Percentiles rank a stretch among this genome's conserved stretches.
These are phyloP conservation scores for Ehretia macrophylla DNA, from an alignment of 257 asterid species.

Conservation along the genomic window DNA sequence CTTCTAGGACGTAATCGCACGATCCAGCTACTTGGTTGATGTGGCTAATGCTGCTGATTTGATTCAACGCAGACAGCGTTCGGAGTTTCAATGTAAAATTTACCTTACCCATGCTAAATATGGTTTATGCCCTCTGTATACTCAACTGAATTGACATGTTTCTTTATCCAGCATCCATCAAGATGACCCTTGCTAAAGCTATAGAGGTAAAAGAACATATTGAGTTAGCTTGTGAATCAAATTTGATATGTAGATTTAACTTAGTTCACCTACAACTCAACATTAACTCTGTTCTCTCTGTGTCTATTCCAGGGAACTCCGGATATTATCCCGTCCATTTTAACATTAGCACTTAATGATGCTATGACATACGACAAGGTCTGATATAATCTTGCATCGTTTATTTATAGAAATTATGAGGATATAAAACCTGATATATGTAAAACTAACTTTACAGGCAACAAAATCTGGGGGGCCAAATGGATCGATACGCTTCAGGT, in stretches of 20 bases:
- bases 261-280: background rate
- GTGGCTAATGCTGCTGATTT: slow-evolving; percentile 91
- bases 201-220: slow-evolving; percentile 49
- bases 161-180: slow-evolving; percentile 55
- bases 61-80: slow-evolving; percentile 82
- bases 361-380: slow-evolving; percentile 91
- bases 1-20: slow-evolving; percentile 65
- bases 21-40: slow-evolving; percentile 61
- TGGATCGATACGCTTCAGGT: slow-evolving; percentile 96
- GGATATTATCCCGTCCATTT: slow-evolving; percentile 63
- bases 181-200: slow-evolving; percentile 41
- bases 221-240: background rate
- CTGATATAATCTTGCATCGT: slow-evolving; percentile 25
- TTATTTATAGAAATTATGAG: slow-evolving; percentile 9
- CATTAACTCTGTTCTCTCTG: slow-evolving; percentile 8
- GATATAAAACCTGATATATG: slow-evolving; percentile 27
- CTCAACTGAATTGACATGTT: slow-evolving; percentile 8
- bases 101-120: background rate
- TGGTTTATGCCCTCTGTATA: slow-evolving; percentile 1
- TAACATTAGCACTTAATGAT: slow-evolving; percentile 86
- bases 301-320: slow-evolving; percentile 50
- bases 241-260: background rate
- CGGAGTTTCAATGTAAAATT: slow-evolving; percentile 77
- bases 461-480: slow-evolving; percentile 95
- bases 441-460: slow-evolving; percentile 53